Percentiles rank a stretch among this genome's conserved stretches.
These are phyloP conservation scores for Litsea cubeba DNA, from an alignment of 164 flowering plant genomes.

Conservation along the genomic window DNA sequence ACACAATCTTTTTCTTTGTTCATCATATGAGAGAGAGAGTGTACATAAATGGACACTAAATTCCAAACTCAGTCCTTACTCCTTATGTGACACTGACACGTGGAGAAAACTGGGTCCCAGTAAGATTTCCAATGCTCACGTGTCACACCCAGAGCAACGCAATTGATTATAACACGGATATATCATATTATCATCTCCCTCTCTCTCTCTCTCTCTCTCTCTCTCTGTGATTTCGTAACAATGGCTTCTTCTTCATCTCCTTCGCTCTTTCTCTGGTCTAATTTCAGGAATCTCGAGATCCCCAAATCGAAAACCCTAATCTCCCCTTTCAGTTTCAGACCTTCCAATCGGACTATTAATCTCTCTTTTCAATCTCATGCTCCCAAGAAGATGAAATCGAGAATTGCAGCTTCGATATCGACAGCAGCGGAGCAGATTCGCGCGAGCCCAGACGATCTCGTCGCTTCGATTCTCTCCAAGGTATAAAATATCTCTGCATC, in stretches of 20 bases:
- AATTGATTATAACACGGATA: neutral
- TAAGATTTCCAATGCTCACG: slow-evolving; percentile 3
- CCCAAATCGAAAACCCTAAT: slow-evolving; percentile 9
- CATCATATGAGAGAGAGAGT: too few relatives aligned
- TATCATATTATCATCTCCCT: neutral
- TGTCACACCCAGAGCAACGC: neutral
- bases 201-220: neutral
- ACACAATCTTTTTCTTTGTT: too few relatives aligned
- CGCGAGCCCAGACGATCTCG: slow-evolving; percentile 43
- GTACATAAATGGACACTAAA: too few relatives aligned
- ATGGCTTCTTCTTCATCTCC: slow-evolving; percentile 8
- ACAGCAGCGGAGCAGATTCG: slow-evolving; percentile 20
- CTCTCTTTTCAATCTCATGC: slow-evolving; percentile 4
- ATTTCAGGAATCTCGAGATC: slow-evolving; percentile 9
- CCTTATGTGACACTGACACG: too few relatives aligned
- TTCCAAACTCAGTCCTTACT: too few relatives aligned
- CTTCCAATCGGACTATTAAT: neutral
- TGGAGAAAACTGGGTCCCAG: neutral
- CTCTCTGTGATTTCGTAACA: neutral
- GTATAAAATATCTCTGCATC: slow-evolving; percentile 13
- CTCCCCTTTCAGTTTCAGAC: slow-evolving; percentile 10
- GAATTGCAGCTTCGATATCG: slow-evolving; percentile 22
- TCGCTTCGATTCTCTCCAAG: slow-evolving; percentile 55
- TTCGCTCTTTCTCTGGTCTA: slow-evolving; percentile 14
- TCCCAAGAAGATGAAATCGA: slow-evolving; percentile 3